Percentiles rank a stretch among this genome's conserved stretches.
phyloP scores from a whole-genome alignment of 2,329 filamentous ascomycete species.

The Cladosporium sp. region DNA sequence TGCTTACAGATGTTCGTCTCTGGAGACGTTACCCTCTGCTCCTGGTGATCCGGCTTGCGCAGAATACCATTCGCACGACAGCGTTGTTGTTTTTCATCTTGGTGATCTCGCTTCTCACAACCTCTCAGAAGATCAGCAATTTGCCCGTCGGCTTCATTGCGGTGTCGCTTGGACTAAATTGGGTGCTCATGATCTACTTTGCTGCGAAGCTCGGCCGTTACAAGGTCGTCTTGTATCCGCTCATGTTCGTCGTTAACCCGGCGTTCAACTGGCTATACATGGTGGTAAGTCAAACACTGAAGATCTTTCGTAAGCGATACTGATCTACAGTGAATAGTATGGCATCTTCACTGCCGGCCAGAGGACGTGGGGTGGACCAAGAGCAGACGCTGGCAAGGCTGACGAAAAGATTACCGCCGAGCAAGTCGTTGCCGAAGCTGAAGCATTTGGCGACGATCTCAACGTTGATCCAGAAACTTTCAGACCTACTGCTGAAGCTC shows the following conservation, averaged over 20 bases:
- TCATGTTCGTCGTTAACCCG: slow-evolving; percentile 94
- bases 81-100: slow-evolving; percentile 93
- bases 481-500: slow-evolving; percentile 56
- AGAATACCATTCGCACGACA: slow-evolving; percentile 94
- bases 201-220: slow-evolving; percentile 81
- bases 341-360: slow-evolving; percentile 93
- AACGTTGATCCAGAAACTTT: slow-evolving; percentile 90
- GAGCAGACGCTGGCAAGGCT: slow-evolving; percentile 82
- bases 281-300: slow-evolving; percentile 52
- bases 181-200: slow-evolving; percentile 95
- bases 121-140: slow-evolving; percentile 73
- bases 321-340: slow-evolving; percentile 51
- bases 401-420: slow-evolving; percentile 74
- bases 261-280: slow-evolving; percentile 99
- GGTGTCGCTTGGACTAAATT: slow-evolving; percentile 89
- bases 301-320: background rate
- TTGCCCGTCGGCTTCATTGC: slow-evolving; percentile 92
- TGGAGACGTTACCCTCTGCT: slow-evolving; percentile 91
- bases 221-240: slow-evolving; percentile 91
- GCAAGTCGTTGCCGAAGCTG: slow-evolving; percentile 80
- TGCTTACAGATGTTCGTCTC: slow-evolving; percentile 90
- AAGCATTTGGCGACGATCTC: slow-evolving; percentile 78
- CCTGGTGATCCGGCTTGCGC: slow-evolving; percentile 84
- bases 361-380: slow-evolving; percentile 91
- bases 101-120: slow-evolving; percentile 81